Evolutionary conservation across 2,329 filamentous ascomycete species (phyloP), one percentile per base, ranked within the genome.

Genomic region (Samsoniella hepiali): DNA sequence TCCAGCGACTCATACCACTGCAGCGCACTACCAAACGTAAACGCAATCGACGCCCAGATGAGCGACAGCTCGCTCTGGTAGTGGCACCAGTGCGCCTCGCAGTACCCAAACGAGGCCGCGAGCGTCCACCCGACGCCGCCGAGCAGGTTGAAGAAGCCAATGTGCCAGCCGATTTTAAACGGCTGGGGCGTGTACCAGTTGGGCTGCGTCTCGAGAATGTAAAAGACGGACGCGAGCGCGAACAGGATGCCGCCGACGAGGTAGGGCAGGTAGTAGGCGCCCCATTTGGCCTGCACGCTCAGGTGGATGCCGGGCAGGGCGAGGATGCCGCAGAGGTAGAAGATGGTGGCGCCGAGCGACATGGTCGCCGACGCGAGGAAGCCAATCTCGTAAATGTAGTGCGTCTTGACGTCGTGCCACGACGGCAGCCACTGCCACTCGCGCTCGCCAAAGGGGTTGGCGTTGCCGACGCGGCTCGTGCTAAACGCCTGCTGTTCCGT

Each of bases 131-230:
- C 86, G 36, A 88, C 67, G 2, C 81, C 81, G 1, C 87, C 87
- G 29, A 88, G 75, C 7, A 87, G 70, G 68, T 88, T 89, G 84
- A 85, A 89, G 9, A 81, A 71, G 0, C 85, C 86, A 65, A 89
- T 81, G 72, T 88, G 85, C 87, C 86, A 89, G 2, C 87, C 87
- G 2, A 89, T 76, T 1, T 84, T 75, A 13, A 71, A 69, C 2
- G 76, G 77, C 0, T 84, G 82, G 0, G 87, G 86, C 11, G 76
- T 73, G 67, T 83, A 88, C 86, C 87, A 90, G 64, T 78, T 81
- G 34, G 77, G 69, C 72, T 89, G 86, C 1, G 84, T 88, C 72
- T 89, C 87, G 17, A 89, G 69, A 78, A 88, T 88, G 72, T 88
- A 88, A 2, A 89, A 73, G 3, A 76, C 69, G 27, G 79, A 77